A percentile compares a stretch with the other conserved stretches of the same genome.
Evolutionary conservation across 805 yeast genomes (phyloP).

Genomic region (Naumovozyma dairenensis): DNA sequence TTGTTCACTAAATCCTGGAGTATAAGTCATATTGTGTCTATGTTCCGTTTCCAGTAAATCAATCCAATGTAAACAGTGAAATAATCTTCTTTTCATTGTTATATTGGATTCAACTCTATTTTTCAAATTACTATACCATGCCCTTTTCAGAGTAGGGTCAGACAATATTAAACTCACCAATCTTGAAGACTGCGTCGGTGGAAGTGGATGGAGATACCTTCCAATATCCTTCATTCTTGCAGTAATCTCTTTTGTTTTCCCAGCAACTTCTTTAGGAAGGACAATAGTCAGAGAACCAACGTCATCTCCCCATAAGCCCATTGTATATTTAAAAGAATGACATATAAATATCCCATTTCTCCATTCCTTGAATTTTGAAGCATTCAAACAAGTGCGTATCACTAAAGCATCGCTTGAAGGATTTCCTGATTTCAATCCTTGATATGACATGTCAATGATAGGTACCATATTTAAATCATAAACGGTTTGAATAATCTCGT

Average conservation of each 20-base stretch:
- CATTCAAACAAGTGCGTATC: slow-evolving; percentile 30
- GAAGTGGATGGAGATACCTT: background rate
- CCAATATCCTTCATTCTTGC: background rate
- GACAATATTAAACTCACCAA: slow-evolving; percentile 32
- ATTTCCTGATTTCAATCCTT: slow-evolving; percentile 84
- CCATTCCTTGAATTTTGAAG: slow-evolving; percentile 29
- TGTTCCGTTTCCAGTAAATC: background rate
- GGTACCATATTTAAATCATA: slow-evolving; percentile 56
- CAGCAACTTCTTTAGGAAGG: slow-evolving; percentile 47
- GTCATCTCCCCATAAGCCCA: slow-evolving; percentile 92
- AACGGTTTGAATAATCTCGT: slow-evolving; percentile 53
- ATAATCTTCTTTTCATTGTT: background rate
- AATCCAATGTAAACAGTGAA: background rate
- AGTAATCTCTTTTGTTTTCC: background rate
- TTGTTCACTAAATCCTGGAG: background rate
- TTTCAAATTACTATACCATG: background rate
- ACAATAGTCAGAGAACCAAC: slow-evolving; percentile 66
- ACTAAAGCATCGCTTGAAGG: slow-evolving; percentile 61
- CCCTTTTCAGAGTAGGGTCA: background rate
- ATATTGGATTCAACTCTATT: background rate
- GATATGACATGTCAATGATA: slow-evolving; percentile 85
- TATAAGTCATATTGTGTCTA: background rate
- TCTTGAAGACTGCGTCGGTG: too few species aligned
- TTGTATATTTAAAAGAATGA: slow-evolving; percentile 88
- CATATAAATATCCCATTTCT: slow-evolving; percentile 51